These are phyloP conservation scores for Fusarium nodosum DNA, from an alignment of 2,329 filamentous ascomycete species.

Conservation along the genomic window DNA sequence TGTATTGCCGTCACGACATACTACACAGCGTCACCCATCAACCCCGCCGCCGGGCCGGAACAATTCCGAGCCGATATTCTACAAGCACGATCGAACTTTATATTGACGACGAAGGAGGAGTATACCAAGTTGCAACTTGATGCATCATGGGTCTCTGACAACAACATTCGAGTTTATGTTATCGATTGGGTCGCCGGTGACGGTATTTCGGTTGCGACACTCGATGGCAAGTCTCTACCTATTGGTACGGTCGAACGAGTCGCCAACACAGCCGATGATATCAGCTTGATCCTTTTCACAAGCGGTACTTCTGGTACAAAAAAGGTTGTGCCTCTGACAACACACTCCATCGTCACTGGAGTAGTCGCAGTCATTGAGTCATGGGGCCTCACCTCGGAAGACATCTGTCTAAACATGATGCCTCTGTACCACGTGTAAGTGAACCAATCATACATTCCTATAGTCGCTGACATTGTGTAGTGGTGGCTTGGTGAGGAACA, in stretches of 20 bases:
- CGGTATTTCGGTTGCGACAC: background rate
- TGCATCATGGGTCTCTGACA: constrained; percentile 2
- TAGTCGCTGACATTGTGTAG: rapidly evolving
- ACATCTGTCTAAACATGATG: constrained; percentile 29
- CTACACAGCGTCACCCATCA: constrained; percentile 19
- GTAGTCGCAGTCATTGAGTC: constrained; percentile 24
- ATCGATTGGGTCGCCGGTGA: background rate
- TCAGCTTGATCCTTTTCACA: constrained; percentile 19
- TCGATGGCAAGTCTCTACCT: constrained; percentile 2
- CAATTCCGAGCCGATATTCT: constrained; percentile 24
- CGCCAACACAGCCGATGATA: constrained; percentile 16
- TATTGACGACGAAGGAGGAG: constrained; percentile 15
- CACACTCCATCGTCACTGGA: constrained; percentile 2
- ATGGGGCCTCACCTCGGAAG: background rate
- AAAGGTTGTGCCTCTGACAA: constrained; percentile 2
- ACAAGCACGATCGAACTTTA: constrained; percentile 5
- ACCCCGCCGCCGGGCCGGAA: constrained; percentile 15
- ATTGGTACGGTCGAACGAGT: rapidly evolving
- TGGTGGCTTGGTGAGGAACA: constrained; percentile 9
- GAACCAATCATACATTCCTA: rapidly evolving
- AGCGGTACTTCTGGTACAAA: constrained; percentile 20
- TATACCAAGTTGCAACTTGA: background rate
- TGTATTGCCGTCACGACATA: constrained; percentile 21
- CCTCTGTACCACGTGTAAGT: constrained; percentile 25
- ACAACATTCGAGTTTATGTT: background rate